phyloP scores from a whole-genome alignment of 2,329 filamentous ascomycete genomes.

The Pseudogymnoascus verrucosus region DNA sequence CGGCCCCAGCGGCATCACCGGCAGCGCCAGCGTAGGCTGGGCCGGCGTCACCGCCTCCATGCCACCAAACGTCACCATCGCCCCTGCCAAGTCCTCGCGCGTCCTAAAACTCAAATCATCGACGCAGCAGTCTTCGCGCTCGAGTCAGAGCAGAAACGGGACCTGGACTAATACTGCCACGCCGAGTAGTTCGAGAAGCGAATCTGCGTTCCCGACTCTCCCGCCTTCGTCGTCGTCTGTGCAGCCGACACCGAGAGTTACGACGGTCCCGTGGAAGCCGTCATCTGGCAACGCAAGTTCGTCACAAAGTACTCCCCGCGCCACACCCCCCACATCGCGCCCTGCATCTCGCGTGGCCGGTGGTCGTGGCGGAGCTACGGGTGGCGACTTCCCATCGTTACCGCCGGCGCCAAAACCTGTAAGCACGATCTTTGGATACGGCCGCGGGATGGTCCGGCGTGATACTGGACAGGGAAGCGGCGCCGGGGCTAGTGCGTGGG shows the following conservation, averaged over 20 bases:
- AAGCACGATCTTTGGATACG: constrained; percentile 56
- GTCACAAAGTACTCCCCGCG: constrained; percentile 31
- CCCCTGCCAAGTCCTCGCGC: constrained; percentile 48
- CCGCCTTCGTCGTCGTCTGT: constrained; percentile 10
- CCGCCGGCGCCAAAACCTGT: constrained; percentile 66
- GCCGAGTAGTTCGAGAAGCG: not conserved
- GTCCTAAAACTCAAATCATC: constrained; percentile 62
- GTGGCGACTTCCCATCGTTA: constrained; percentile 73
- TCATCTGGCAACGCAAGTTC: constrained; percentile 17
- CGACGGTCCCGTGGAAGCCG: constrained; percentile 36
- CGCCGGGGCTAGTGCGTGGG: constrained; percentile 17
- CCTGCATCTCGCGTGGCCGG: not conserved
- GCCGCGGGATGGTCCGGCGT: constrained; percentile 45
- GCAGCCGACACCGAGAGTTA: constrained; percentile 30
- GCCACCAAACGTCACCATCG: constrained; percentile 33
- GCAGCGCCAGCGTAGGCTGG: constrained; percentile 32
- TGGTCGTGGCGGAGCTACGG: constrained; percentile 14
- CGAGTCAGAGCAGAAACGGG: constrained; percentile 46
- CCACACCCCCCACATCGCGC: constrained; percentile 26
- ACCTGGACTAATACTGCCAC: constrained; percentile 38
- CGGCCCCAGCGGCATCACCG: constrained; percentile 60
- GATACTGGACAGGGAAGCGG: constrained; percentile 41
- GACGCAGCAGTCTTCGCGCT: constrained; percentile 58
- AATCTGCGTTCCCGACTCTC: not conserved
- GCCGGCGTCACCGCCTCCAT: constrained; percentile 30